A percentile compares a stretch with the other conserved stretches of the same genome.
phyloP scores from a whole-genome alignment of 2,329 filamentous ascomycete species.

The Botrytis galanthina region DNA sequence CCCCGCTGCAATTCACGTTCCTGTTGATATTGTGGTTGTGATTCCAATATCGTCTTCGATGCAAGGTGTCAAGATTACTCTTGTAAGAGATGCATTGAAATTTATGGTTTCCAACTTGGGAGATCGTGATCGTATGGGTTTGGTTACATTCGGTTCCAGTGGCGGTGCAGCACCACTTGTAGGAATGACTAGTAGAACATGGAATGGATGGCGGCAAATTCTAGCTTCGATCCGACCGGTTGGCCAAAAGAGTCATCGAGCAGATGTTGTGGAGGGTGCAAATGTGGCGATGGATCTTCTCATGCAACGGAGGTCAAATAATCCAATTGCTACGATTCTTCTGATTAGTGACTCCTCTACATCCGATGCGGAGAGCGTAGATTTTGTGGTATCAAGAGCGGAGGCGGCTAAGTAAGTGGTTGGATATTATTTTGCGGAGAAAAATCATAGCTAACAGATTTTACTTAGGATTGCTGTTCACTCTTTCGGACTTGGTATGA shows the following conservation, averaged over 20 bases:
- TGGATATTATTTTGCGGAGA: not conserved
- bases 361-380: constrained; percentile 89
- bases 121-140: constrained; percentile 90
- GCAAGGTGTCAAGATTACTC: constrained; percentile 98
- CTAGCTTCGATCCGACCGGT: constrained; percentile 86
- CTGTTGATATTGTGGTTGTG: constrained; percentile 92
- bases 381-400: constrained; percentile 94
- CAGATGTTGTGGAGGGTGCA: constrained; percentile 94
- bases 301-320: constrained; percentile 96
- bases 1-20: constrained; percentile 66
- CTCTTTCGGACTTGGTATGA: constrained; percentile 93
- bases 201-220: constrained; percentile 86
- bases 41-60: constrained; percentile 97
- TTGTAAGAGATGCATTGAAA: constrained; percentile 85
- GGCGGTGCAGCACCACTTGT: constrained; percentile 91
- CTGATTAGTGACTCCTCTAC: constrained; percentile 97
- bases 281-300: constrained; percentile 98
- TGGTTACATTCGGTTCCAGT: constrained; percentile 95
- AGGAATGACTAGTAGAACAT: constrained; percentile 96
- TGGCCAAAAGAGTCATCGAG: constrained; percentile 92
- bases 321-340: constrained; percentile 91
- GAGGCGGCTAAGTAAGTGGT: constrained; percentile 86
- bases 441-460: constrained; percentile 32
- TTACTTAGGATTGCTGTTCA: constrained; percentile 77
- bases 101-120: constrained; percentile 90